phyloP scores from a whole-genome alignment of 441 rosid species.

The Jatropha multifida region DNA sequence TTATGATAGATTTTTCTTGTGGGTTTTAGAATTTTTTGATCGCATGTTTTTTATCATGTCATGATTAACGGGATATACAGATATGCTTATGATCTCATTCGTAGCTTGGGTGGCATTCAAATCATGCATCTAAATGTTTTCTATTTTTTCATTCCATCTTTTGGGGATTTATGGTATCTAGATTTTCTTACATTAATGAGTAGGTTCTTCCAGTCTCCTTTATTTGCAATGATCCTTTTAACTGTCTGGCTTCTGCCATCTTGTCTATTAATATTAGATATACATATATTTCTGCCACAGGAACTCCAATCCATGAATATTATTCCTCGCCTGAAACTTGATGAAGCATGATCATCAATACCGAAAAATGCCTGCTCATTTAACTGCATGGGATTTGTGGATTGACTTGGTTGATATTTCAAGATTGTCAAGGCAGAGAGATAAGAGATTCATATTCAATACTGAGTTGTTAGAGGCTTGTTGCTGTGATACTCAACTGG shows the following conservation, averaged over 20 bases:
- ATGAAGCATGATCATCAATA: slow-evolving; percentile 43
- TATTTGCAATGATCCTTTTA: neutral
- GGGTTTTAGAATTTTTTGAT: too few relatives aligned
- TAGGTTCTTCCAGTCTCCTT: neutral
- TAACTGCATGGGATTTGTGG: neutral
- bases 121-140: neutral
- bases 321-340: slow-evolving; percentile 66
- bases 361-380: neutral
- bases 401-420: neutral
- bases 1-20: too few relatives aligned
- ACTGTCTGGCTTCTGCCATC: neutral
- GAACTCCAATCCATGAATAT: slow-evolving; percentile 90
- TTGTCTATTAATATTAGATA: neutral
- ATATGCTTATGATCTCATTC: too few relatives aligned
- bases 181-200: neutral
- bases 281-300: slow-evolving; percentile 29
- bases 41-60: too few relatives aligned
- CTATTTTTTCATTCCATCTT: neutral
- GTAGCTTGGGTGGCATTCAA: neutral
- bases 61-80: too few relatives aligned
- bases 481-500: neutral
- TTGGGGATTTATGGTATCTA: neutral
- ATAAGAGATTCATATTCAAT: neutral
- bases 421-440: neutral
- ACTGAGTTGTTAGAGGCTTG: neutral